These are phyloP conservation scores for Paracorniculantispora psalliotae DNA, from an alignment of 2,329 filamentous ascomycete genomes.

Conservation along the genomic window DNA sequence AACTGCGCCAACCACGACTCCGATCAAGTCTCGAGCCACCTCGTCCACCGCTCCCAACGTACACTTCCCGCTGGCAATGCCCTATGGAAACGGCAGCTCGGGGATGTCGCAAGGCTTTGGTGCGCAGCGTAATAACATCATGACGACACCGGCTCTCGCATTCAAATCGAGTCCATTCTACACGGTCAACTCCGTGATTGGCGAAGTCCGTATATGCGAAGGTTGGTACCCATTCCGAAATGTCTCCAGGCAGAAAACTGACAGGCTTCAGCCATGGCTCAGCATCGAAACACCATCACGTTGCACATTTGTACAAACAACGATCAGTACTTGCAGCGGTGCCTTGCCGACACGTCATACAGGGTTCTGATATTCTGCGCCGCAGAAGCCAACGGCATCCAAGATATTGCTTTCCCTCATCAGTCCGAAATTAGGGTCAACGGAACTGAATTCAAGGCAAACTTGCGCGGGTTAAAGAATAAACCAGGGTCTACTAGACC, in stretches of 20 bases:
- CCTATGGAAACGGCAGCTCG: slow-evolving; percentile 5
- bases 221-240: slow-evolving; percentile 43
- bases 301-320: slow-evolving; percentile 46
- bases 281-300: slow-evolving; percentile 45
- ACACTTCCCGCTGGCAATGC: slow-evolving; percentile 3
- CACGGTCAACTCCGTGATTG: slow-evolving; percentile 59
- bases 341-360: slow-evolving; percentile 56
- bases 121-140: slow-evolving; percentile 16
- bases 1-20: slow-evolving; percentile 20
- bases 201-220: slow-evolving; percentile 63
- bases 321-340: slow-evolving; percentile 45
- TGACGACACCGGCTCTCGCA: slow-evolving; percentile 17
- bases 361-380: slow-evolving; percentile 83
- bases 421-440: slow-evolving; percentile 93
- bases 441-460: slow-evolving; percentile 81
- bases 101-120: slow-evolving; percentile 7
- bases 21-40: slow-evolving; percentile 15
- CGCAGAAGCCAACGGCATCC: slow-evolving; percentile 54
- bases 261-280: slow-evolving; percentile 51
- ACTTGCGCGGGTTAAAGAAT: slow-evolving; percentile 90
- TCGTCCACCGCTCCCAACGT: slow-evolving; percentile 14
- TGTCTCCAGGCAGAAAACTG: background rate
- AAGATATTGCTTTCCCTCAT: slow-evolving; percentile 84
- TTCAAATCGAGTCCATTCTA: slow-evolving; percentile 84
- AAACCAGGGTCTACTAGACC: slow-evolving; percentile 92